Evolutionary conservation across 2,329 filamentous ascomycete genomes (phyloP), one percentile per base, ranked within the genome.

Genomic region (Sporothrix variecibatus): DNA sequence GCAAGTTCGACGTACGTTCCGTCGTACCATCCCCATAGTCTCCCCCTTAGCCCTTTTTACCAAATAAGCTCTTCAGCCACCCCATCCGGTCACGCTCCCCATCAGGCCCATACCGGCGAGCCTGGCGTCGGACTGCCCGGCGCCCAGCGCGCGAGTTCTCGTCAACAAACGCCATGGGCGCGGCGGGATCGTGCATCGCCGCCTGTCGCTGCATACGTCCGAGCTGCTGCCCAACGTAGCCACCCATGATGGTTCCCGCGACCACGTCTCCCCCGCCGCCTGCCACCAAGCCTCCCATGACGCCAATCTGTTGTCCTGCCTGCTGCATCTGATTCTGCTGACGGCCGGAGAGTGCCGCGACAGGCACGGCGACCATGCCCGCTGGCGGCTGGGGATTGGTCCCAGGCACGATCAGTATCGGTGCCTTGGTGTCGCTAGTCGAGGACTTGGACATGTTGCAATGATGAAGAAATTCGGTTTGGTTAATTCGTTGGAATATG

Each of bases 181-280:
- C 64, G 38, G 64, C 23, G 11, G 64, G 64, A 23, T 68, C 64
- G 64, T 68, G 64, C 64, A 68, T 68, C 40, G 64, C 64, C 64
- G 64, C 64, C 40, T 68, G 64, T 15, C 64, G 64, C n/a, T 68
- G 34, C 20, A 68, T 51, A 23, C 40, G 64, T 23, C 64, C 64
- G 12, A 68, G n/a, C 23, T 68, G 64, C 23, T 68, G 64, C 23
- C 64, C 64, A 23, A 20, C 64, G 64, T 28, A 68, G 23, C 64
- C 64, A 20, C 64, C 64, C n/a, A 68, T 40, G 38, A 60, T 28
- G 11, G 56, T 28, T 11, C 56, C 56, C 3, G 56, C 8, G 28
- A 60, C 23, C 56, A 60, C 20, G 28, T 60, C 56, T 11, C 56
- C 56, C 4, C 56, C 56, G n/a, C 51, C 51, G 7, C 51, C 51